phyloP scores from a whole-genome alignment of 2,329 filamentous ascomycete species.

The Graphiopsis chlorocephala region DNA sequence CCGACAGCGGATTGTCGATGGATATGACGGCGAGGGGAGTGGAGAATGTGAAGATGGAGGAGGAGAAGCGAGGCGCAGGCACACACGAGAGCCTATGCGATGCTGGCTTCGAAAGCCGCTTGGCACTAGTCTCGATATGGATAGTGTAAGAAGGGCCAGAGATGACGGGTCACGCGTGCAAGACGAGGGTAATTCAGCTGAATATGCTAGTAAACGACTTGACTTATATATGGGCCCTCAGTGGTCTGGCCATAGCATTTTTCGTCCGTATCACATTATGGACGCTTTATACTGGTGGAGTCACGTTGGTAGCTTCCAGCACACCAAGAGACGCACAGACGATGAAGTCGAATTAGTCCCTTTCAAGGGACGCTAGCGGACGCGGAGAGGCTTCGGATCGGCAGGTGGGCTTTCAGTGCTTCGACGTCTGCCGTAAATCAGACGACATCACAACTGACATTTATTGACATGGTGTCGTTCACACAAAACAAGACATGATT shows the following conservation, averaged over 20 bases:
- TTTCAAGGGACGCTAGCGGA: background rate
- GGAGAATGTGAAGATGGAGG: conserved; percentile 3
- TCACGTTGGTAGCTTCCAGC: background rate
- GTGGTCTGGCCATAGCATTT: background rate
- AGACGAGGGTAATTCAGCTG: background rate
- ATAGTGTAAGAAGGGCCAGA: background rate
- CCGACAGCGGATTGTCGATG: background rate
- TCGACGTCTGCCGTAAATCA: background rate
- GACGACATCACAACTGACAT: background rate
- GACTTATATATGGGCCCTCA: background rate
- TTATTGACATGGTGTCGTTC: background rate
- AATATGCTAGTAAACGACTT: background rate
- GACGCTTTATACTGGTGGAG: background rate
- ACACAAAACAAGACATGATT: background rate
- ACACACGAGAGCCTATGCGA: background rate
- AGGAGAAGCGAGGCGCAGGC: conserved; percentile 11
- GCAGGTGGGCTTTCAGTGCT: background rate
- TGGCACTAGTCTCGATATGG: background rate
- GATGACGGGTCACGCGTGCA: background rate
- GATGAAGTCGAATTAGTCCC: conserved; percentile 1
- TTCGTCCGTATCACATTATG: background rate
- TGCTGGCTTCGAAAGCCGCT: conserved; percentile 5
- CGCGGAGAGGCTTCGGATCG: conserved; percentile 1
- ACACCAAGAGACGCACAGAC: background rate
- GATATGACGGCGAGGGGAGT: background rate